Conservation (phyloP, 768 basidiomycete species). For the Mrakia frigida region DNA sequence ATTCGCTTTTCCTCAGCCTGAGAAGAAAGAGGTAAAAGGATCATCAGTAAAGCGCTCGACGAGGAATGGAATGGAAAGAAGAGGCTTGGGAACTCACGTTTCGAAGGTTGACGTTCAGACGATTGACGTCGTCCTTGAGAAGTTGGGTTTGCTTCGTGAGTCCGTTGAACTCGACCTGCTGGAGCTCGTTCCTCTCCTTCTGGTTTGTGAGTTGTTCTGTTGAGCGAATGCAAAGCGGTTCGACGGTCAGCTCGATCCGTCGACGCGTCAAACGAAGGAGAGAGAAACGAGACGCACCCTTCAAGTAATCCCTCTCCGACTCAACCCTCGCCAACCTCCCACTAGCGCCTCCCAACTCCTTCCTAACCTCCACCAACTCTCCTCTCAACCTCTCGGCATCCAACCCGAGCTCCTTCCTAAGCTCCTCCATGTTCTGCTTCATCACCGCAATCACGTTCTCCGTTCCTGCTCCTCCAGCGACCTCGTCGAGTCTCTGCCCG, state of each 20-base stretch:
- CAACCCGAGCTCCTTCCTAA: conserved; percentile 70
- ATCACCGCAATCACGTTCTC: conserved; percentile 26
- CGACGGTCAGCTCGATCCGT: not conserved
- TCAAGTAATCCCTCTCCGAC: conserved; percentile 71
- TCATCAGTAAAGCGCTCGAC: not conserved
- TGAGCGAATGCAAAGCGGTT: not conserved
- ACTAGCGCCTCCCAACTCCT: conserved; percentile 61
- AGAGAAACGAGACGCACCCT: conserved; percentile 51
- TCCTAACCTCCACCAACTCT: conserved; percentile 59
- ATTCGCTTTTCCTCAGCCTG: conserved; percentile 31
- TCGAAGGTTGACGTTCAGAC: conserved; percentile 57
- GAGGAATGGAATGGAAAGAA: no score
- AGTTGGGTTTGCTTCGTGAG: conserved; percentile 64
- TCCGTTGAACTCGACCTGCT: conserved; percentile 62
- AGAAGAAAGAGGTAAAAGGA: not conserved
- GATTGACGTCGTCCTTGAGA: conserved; percentile 66
- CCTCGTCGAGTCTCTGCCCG: conserved; percentile 18
- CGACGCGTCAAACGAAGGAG: not conserved
- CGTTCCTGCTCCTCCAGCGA: conserved; percentile 12
- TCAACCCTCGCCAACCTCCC: conserved; percentile 74
- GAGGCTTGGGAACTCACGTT: conserved; percentile 4
- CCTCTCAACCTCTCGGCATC: conserved; percentile 70
- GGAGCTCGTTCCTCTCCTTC: conserved; percentile 62
- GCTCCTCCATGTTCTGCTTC: conserved; percentile 70
- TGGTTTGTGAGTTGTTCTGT: conserved; percentile 44